A percentile compares a stretch with the other conserved stretches of the same genome.
phyloP scores from a whole-genome alignment of 2,329 filamentous ascomycete species.

The Alternaria gansuensis region DNA sequence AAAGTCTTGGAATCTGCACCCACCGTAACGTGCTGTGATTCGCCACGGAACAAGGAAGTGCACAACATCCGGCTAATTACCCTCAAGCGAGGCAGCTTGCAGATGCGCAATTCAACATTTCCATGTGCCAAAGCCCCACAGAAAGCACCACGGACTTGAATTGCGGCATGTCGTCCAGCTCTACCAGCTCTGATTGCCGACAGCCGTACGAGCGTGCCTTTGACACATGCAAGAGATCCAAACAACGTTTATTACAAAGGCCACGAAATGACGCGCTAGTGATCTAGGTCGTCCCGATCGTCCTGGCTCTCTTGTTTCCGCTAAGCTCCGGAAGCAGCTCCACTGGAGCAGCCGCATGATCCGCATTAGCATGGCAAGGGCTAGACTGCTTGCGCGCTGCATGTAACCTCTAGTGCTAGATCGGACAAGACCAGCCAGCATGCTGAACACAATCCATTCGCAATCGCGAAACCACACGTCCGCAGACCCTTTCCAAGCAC shows the following conservation, averaged over 20 bases:
- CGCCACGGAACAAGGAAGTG: constrained; percentile 10
- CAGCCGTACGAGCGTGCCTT: constrained; percentile 2
- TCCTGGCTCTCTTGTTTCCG: constrained; percentile 1
- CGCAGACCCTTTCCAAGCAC: too few relatives aligned
- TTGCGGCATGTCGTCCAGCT: background rate
- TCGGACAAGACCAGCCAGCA: background rate
- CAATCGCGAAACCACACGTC: too few relatives aligned
- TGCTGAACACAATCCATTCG: too few relatives aligned
- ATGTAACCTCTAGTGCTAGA: background rate
- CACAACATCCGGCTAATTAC: background rate
- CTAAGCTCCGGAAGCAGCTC: constrained; percentile 12
- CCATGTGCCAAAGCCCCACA: background rate
- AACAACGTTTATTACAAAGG: background rate
- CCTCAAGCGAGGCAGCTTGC: background rate
- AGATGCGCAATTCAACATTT: background rate
- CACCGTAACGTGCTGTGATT: background rate
- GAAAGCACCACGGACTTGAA: background rate
- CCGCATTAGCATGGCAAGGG: constrained; percentile 6
- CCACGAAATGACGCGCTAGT: constrained; percentile 7
- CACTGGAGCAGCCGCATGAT: constrained; percentile 16
- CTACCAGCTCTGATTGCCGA: background rate
- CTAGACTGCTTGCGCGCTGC: background rate
- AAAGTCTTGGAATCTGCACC: background rate
- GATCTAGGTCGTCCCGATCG: constrained; percentile 3
- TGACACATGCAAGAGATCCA: background rate